Base-by-base conservation (phyloP, 2,329 filamentous ascomycete genomes). In the Trichoderma gracile region DNA sequence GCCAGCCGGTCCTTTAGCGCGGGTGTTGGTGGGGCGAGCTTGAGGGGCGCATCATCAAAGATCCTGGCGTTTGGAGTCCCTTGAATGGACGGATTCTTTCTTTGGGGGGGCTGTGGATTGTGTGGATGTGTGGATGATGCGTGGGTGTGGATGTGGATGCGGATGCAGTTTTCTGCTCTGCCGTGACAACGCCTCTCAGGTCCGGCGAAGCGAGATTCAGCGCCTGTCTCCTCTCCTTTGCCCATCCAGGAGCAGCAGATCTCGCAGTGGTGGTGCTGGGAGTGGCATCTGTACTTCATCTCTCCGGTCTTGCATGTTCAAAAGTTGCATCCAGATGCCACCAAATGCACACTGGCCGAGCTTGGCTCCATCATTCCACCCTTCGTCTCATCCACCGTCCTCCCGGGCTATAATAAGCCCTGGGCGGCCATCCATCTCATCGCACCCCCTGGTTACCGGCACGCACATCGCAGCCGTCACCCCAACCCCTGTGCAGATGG, bases 391-490 rank as follows among this genome's bases (percentile, higher is more conserved):
- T 59, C 58, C 50, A 53, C 46, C 53, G 50, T 64, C 53, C 53
- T 50, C 58, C 49, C 47, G 49, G 38, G 58, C 58, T 65, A 59
- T 60, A 57, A 63, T 57, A 62, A 61, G 56, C 57, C 57, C 50
- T 65, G 47, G 56, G 30, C 38, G 30, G 43, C 56, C 61, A 56
- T 40, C 25, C 40, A 47, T 57, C 55, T 57, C 56, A 30, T 61
- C 55, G 42, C 65, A 66, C 46, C 64, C 65, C 65, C 64, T 38
- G 33, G 65, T 40, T 46, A 60, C 65, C 60, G 56, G 65, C 65
- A 64, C 61, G 49, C 64, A 59, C 65, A 64, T 66, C 49, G 61
- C 55, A 59, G 61, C 65, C 65, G 52, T 66, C 65, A 66, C 60
- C 25, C 46, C 40, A 15, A 66, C 61, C 65, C 65, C 65, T 66